These are phyloP conservation scores for Ascobolus immersus DNA, from an alignment of 495 filamentous ascomycete genomes.

Conservation along the genomic window DNA sequence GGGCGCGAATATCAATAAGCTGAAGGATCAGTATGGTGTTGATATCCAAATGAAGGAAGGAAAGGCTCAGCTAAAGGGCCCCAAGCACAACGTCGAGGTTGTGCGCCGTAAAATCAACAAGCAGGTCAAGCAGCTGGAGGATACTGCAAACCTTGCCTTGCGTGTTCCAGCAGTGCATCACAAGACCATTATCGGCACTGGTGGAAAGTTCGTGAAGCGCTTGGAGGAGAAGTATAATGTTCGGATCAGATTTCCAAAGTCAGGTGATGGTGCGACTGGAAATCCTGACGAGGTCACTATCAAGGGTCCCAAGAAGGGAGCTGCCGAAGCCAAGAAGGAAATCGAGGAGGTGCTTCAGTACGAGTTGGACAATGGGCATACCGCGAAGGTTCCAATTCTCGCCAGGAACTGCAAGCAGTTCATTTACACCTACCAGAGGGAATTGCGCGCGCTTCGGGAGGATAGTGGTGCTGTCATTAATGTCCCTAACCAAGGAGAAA, in stretches of 20 bases:
- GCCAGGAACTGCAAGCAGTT: slow-evolving; percentile 67
- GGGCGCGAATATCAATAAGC: slow-evolving; percentile 78
- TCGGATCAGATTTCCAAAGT: slow-evolving; percentile 70
- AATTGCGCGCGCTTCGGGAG: slow-evolving; percentile 69
- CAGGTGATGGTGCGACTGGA: slow-evolving; percentile 25
- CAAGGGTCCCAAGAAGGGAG: slow-evolving; percentile 70
- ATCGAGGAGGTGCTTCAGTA: slow-evolving; percentile 66
- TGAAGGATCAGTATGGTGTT: slow-evolving; percentile 92
- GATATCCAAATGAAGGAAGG: slow-evolving; percentile 75
- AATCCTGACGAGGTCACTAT: slow-evolving; percentile 78
- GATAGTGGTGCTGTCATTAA: slow-evolving; percentile 67
- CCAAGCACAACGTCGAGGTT: slow-evolving; percentile 46
- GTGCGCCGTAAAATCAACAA: slow-evolving; percentile 22
- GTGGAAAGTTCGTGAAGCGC: slow-evolving; percentile 12
- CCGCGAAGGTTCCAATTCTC: slow-evolving; percentile 55
- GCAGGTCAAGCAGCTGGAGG: slow-evolving; percentile 19
- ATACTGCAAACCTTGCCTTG: slow-evolving; percentile 11
- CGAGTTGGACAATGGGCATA: slow-evolving; percentile 57
- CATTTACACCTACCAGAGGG: slow-evolving; percentile 69
- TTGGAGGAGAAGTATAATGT: slow-evolving; percentile 49
- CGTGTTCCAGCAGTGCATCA: slow-evolving; percentile 13
- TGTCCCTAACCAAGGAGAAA: slow-evolving; percentile 38
- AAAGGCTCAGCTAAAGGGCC: slow-evolving; percentile 34
- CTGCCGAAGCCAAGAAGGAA: slow-evolving; percentile 72
- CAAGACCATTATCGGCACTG: slow-evolving; percentile 13